phyloP scores from a whole-genome alignment of 345 rosid species.

The Rhizophora mangle region DNA sequence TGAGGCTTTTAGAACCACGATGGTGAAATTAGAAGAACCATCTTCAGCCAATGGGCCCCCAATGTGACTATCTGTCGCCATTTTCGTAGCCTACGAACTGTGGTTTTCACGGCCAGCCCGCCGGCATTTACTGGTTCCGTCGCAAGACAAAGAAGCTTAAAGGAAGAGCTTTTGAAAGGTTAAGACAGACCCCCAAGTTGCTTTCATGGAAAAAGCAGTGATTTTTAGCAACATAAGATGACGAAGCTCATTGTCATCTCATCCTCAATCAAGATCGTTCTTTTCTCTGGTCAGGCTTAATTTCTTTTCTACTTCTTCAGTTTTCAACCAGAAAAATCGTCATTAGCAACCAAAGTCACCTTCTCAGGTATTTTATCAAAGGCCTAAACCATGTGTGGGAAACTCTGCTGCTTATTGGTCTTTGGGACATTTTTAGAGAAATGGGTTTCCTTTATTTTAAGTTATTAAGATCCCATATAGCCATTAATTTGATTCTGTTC shows the following conservation, averaged over 20 bases:
- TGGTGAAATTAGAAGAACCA: too few relatives aligned
- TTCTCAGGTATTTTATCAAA: slow-evolving; percentile 10
- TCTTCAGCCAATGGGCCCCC: too few relatives aligned
- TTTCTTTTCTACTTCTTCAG: not conserved
- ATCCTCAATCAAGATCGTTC: slow-evolving; percentile 9
- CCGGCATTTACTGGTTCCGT: too few relatives aligned
- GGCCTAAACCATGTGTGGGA: not conserved
- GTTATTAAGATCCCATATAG: too few relatives aligned
- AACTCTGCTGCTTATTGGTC: not conserved
- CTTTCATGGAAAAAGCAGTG: slow-evolving; percentile 4
- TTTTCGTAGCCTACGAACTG: too few relatives aligned
- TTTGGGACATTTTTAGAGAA: not conserved
- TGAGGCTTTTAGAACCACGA: too few relatives aligned
- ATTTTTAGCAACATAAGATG: not conserved
- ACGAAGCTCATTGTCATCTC: slow-evolving; percentile 15
- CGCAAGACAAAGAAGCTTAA: too few relatives aligned
- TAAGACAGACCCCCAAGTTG: too few relatives aligned
- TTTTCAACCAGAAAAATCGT: not conserved
- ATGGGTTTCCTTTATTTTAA: not conserved
- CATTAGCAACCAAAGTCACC: not conserved
- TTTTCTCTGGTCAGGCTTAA: not conserved
- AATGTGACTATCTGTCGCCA: too few relatives aligned
- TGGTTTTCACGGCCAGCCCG: too few relatives aligned
- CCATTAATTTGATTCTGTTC: not conserved
- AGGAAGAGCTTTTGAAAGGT: too few relatives aligned